Evolutionary conservation across 2,329 filamentous ascomycete genomes (phyloP).

Genomic region (Colletotrichum tropicale): DNA sequence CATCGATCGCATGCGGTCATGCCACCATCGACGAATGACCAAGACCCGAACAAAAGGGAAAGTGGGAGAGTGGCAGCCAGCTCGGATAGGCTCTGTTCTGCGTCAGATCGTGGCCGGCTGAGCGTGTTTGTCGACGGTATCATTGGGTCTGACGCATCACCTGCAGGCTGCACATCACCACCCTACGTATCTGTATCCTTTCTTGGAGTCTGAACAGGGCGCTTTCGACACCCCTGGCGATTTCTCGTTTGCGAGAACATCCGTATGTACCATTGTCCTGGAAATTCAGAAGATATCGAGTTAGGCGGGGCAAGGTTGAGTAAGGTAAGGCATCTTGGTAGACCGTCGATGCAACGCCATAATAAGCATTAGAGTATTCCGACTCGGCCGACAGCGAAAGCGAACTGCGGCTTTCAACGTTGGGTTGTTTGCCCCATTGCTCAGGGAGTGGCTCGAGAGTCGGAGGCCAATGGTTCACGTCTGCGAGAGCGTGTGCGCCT

Average conservation of each 20-base stretch:
- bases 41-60: background rate
- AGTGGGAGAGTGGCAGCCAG: background rate
- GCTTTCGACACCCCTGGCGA: background rate
- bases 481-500: background rate
- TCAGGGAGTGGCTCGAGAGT: slow-evolving; percentile 7
- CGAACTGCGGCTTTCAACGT: background rate
- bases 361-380: background rate
- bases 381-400: background rate
- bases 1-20: background rate
- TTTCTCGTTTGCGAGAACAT: background rate
- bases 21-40: background rate
- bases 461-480: background rate
- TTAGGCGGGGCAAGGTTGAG: background rate
- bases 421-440: background rate
- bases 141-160: background rate
- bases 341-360: background rate
- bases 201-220: background rate
- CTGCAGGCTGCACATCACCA: background rate
- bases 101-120: background rate
- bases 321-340: background rate
- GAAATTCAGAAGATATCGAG: background rate
- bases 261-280: background rate
- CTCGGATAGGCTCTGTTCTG: background rate
- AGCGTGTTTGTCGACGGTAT: background rate
- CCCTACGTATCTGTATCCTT: background rate